Evolutionary conservation across 345 rosid species (phyloP).

Genomic region (Limnanthes douglasii): DNA sequence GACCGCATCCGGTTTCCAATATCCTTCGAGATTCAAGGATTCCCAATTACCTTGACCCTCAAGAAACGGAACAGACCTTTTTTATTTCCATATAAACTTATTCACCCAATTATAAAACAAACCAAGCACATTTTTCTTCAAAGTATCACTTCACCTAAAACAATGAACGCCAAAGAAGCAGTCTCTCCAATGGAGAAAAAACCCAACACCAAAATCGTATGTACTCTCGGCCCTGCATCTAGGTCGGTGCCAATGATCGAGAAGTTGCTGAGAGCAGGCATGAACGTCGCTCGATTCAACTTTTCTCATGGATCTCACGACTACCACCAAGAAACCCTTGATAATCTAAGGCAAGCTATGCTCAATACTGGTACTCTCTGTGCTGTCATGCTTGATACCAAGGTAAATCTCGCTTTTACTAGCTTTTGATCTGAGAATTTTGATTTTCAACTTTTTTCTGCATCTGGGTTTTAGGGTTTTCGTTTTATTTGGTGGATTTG

Average conservation of each 20-base stretch:
- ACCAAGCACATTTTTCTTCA: no score
- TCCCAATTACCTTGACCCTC: no score
- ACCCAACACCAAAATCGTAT: conserved; percentile 92
- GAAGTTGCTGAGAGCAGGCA: conserved; percentile 81
- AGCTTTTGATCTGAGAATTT: background rate
- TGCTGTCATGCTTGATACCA: conserved; percentile 97
- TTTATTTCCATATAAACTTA: no score
- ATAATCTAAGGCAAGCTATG: conserved; percentile 79
- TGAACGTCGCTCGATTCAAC: conserved; percentile 97
- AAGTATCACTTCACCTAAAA: no score
- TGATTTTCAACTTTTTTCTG: no score
- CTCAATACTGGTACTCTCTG: conserved; percentile 76
- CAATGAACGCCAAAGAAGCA: conserved; percentile 10
- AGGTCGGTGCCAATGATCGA: conserved; percentile 70
- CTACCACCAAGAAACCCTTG: conserved; percentile 89
- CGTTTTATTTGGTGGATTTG: background rate
- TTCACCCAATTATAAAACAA: no score
- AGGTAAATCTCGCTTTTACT: conserved; percentile 19
- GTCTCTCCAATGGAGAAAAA: conserved; percentile 22
- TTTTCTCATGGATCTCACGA: conserved; percentile 96
- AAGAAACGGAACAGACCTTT: no score
- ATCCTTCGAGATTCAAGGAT: no score
- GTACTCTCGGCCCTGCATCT: conserved; percentile 88
- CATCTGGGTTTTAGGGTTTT: conserved; percentile 12
- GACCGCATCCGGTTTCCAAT: no score